These are phyloP conservation scores for Xylaria scruposa DNA, from an alignment of 495 filamentous ascomycete species.

Conservation along the genomic window DNA sequence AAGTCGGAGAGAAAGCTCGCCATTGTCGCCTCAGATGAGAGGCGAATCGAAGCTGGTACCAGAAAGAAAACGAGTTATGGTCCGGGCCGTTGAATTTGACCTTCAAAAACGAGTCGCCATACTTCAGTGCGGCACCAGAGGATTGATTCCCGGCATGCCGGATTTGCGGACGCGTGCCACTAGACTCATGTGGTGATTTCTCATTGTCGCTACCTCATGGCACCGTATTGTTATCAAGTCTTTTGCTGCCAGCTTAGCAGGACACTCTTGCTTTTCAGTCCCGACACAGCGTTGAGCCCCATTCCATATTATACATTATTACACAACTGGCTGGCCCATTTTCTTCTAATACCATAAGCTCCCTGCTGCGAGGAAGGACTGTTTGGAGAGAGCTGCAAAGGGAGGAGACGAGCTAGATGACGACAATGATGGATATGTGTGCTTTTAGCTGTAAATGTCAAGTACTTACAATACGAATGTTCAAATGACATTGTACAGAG, in stretches of 20 bases:
- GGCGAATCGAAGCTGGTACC: conserved; percentile 41
- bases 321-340: conserved; percentile 25
- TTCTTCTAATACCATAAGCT: conserved; percentile 13
- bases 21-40: conserved; percentile 26
- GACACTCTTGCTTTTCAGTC: not conserved
- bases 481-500: not conserved
- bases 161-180: conserved; percentile 53
- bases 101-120: conserved; percentile 54
- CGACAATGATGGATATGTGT: conserved; percentile 17
- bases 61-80: conserved; percentile 60
- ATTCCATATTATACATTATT: conserved; percentile 19
- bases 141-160: conserved; percentile 51
- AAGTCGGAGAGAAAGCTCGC: conserved; percentile 41
- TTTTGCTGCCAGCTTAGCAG: not conserved
- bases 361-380: not conserved
- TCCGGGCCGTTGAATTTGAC: conserved; percentile 60
- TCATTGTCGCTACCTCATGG: not conserved
- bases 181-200: conserved; percentile 52
- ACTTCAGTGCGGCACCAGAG: conserved; percentile 57
- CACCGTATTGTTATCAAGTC: not conserved
- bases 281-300: not conserved
- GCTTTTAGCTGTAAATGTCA: not conserved
- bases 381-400: conserved; percentile 5
- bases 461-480: not conserved
- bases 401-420: not conserved